Conservation (phyloP, 306 rosid species). For the Rubus parviflorus region DNA sequence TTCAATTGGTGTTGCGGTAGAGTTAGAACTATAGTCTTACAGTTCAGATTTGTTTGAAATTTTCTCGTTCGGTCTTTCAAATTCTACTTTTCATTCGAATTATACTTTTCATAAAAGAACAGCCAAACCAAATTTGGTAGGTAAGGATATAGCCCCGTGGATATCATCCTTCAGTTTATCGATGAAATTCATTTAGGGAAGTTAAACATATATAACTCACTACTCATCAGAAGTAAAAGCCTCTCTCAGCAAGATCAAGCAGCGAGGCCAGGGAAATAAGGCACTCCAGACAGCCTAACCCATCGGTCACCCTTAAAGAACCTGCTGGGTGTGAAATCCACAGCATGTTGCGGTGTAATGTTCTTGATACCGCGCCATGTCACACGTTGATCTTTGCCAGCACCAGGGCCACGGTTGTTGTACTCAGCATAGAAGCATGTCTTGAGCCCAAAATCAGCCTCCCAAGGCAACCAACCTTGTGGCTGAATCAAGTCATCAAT, state of each 20-base stretch:
- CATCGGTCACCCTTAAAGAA: conserved; percentile 54
- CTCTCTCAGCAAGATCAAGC: neutral
- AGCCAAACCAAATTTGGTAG: too few species aligned
- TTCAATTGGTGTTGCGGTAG: too few species aligned
- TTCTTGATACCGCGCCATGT: conserved; percentile 64
- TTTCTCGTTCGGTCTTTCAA: too few species aligned
- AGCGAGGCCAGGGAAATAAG: conserved; percentile 38
- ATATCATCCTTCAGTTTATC: too few species aligned
- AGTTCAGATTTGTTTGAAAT: too few species aligned
- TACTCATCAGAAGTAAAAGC: neutral
- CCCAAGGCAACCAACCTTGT: conserved; percentile 75
- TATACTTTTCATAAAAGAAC: too few species aligned
- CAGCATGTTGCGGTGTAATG: conserved; percentile 27
- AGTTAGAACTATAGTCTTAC: too few species aligned
- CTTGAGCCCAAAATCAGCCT: conserved; percentile 26
- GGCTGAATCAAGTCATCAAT: conserved; percentile 67
- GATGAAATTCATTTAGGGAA: too few species aligned
- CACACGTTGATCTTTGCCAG: conserved; percentile 41
- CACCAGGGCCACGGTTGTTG: conserved; percentile 60
- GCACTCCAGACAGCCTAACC: conserved; percentile 52
- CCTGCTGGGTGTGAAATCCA: conserved; percentile 15
- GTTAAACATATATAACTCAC: too few species aligned
- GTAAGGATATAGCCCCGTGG: too few species aligned
- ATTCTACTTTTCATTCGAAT: too few species aligned
- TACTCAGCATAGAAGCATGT: conserved; percentile 62